A percentile compares a stretch with the other conserved stretches of the same genome.
Conservation (phyloP, 805 yeast genomes). For the Yarrowia sp. region DNA sequence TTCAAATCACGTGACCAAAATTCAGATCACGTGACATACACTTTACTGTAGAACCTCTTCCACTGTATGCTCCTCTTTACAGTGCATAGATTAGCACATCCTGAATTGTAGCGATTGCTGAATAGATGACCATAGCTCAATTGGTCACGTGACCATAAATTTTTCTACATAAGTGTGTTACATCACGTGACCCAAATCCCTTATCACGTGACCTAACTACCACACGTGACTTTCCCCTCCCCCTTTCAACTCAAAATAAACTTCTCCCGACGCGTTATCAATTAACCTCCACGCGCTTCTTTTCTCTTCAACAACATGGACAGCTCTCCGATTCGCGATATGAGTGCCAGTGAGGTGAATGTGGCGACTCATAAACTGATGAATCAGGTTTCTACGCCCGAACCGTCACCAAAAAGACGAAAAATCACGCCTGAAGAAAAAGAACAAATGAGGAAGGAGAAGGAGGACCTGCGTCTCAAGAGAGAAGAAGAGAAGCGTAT, state of each 20-base stretch:
- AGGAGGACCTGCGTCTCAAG: neutral
- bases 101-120: no score
- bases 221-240: neutral
- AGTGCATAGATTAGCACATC: no score
- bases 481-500: constrained; percentile 11
- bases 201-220: no score
- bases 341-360: constrained; percentile 10
- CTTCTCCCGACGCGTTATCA: neutral
- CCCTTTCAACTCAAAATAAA: neutral
- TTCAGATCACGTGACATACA: no score
- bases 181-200: no score
- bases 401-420: constrained; percentile 3
- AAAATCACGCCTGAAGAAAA: neutral
- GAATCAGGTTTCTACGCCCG: neutral
- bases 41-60: no score
- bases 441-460: neutral
- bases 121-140: no score
- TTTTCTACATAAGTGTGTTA: no score
- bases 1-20: no score
- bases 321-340: constrained; percentile 9
- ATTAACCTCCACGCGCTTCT: constrained; percentile 1
- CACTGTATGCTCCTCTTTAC: no score
- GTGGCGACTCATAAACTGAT: neutral
- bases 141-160: no score
- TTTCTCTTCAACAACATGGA: neutral